Base-by-base conservation (phyloP, 176 grass and related monocot species). In the Urochloa ruziziensis region DNA sequence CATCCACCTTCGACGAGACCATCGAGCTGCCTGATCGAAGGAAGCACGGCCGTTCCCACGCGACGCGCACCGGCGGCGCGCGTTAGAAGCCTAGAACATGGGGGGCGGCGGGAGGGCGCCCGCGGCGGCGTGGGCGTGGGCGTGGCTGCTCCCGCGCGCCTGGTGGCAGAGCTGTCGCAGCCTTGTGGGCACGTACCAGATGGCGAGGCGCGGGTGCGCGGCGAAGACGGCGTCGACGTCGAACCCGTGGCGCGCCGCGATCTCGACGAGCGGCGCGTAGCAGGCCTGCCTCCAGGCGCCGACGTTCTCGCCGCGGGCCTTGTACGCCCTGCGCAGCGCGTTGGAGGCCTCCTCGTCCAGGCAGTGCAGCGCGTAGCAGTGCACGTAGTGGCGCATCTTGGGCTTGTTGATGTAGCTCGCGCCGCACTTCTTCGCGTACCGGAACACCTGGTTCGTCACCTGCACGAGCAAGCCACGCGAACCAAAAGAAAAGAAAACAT, bases 341-440 rank as follows among this genome's bases (percentile, higher is more conserved):
- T 99, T 89, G 32, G 97, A 99, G 24, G 87, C 85, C 60, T 96
- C 97, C 85, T 91, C 88, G 87, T 96, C 97, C 3, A 99, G 93
- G 90, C 97, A 99, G 62, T 99, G 97, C 44, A 99, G 89, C 39
- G 97, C 97, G 78, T 99, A 99, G 93, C 96, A 99, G 91, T 99
- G 96, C 68, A 99, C 96, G 73, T 99, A 99, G 73, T 99, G 96
- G 67, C 96, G 88, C 96, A 99, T 99, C 93, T 99, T 99, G 32
- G 96, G 96, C 91, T 99, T 99, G 85, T 99, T 99, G 91, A 99
- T 99, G 93, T 94, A 95, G 93, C 86, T 96, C 62, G 93, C 96
- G 34, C 96, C 96, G 13, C 89, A 88, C 87, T 94, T 99, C 75
- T 94, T 99, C 13, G 96, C 96, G 59, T 96, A 96, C 35, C 96